Evolutionary conservation across 306 rosid species (phyloP), one percentile per base, ranked within the genome.

Genomic region (Cercis canadensis): DNA sequence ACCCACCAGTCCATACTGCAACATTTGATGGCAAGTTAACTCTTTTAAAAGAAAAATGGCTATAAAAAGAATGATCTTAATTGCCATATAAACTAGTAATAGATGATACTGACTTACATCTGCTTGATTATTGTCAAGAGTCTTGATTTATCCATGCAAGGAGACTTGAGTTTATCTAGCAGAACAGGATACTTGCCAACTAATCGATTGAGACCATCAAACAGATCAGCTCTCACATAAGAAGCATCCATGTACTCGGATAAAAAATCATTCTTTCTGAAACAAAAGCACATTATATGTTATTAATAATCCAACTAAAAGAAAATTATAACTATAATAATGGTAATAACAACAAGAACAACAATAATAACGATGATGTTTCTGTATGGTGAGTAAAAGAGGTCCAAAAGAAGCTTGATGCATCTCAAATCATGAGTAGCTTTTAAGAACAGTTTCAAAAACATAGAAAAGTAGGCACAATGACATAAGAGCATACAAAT

Each of bases 1-100:
- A 69, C 12, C 74, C 74, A 69, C 74, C 74, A 69, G 14, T 56
- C 75, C 75, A 70, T 57, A 31, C 75, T 70, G 65, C 66, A 70
- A 33, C 5, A 19, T 44, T 18, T 36, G 40, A 17, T 4, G 4
- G 19, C 12, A 21, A 33, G 14, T 50, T 50, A 36, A 13, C 34
- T 17, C 33, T 50, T 51, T 12, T 8, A 19, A 31, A 29, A 16
- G 12, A 70, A 32, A 11, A 47, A 44, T n/a, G 11, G 12, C 65
- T 45, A 29, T 2, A 32, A 18, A 69, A 69, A 2, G 7, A 55
- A 57, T 15, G 0, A 56, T 56, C 45, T 31, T 32, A 56, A n/a
- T 36, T 29, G 40, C 31, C 29, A 52, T 40, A 45, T 24, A 32
- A 56, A 24, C 13, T n/a, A 31, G 8, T 59, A 69, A 57, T 24